Base-by-base conservation (phyloP, 495 filamentous ascomycete genomes). In the Glonium stellatum region DNA sequence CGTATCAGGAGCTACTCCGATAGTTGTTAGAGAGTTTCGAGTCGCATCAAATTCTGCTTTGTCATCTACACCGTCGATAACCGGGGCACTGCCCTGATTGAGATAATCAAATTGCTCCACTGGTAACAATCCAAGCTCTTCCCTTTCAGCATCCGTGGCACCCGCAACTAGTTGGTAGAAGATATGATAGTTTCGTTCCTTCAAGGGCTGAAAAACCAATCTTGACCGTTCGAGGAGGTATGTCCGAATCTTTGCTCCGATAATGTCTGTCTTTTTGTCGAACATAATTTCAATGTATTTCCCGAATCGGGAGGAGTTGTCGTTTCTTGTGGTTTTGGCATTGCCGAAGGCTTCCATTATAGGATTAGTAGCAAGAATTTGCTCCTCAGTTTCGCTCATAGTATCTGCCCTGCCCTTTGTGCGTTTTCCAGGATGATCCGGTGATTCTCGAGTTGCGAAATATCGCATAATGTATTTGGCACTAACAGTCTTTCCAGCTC, bases 221-320 rank as follows among this genome's bases (percentile, higher is more conserved):
- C 93, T 86, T 50, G 93, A 97, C 66, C 93, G 87, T 73, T 99
- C 93, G 37, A 99, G 77, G 52, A 99, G 79, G 72, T 97, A 99
- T 37, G 92, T 97, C 64, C 93, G 79, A 65, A 99, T 97, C 77
- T 92, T 92, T 31, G 93, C 93, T 59, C 93, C 93, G 67, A 99
- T 95, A 70, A 99, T 99, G 69, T 96, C 93, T 56, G 90, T 95
- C 64, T 84, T 84, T 60, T 87, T 85, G 76, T 97, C 90, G 69
- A 99, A 99, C 89, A 99, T 90, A 65, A 99, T 99, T 74, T 99
- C 93, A 64, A 99, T 97, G 70, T 99, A 99, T 79, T 99, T 99
- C 65, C 93, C 93, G 72, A 99, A 99, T 60, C 93, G 84, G 19
- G 92, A 97, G 5, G 93, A 99, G 74, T 99, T 99, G 77, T 99